Evolutionary conservation across 129 eudicot species (phyloP).

Genomic region (Centaurea solstitialis): DNA sequence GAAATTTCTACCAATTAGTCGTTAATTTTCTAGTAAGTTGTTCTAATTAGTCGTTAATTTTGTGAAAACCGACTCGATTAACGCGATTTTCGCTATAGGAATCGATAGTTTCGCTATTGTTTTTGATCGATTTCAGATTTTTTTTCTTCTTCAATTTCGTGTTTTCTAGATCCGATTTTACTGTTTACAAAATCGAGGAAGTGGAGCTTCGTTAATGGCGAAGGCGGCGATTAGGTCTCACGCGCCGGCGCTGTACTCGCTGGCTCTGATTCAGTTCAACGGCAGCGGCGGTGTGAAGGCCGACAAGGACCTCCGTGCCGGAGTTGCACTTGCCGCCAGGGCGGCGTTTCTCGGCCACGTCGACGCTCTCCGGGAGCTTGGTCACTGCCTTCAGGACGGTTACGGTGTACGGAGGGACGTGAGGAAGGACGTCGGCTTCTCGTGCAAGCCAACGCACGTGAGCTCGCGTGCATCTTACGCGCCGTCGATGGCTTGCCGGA

Average conservation of each 20-base stretch:
- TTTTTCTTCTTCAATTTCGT: not conserved
- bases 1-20: not conserved
- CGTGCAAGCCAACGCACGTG: slow-evolving; percentile 35
- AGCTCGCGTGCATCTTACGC: slow-evolving; percentile 25
- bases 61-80: not conserved
- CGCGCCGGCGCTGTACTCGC: slow-evolving; percentile 44
- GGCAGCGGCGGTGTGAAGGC: slow-evolving; percentile 32
- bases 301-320: slow-evolving; percentile 29
- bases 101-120: not conserved
- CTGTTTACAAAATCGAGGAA: slow-evolving; percentile 26
- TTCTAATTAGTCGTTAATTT: not conserved
- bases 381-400: slow-evolving; percentile 48
- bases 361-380: slow-evolving; percentile 40
- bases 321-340: slow-evolving; percentile 41
- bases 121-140: not conserved
- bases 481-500: not conserved
- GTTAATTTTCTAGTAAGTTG: too few species aligned
- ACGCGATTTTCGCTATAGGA: not conserved
- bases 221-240: slow-evolving; percentile 44
- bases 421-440: slow-evolving; percentile 29
- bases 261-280: slow-evolving; percentile 18
- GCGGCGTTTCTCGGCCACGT: slow-evolving; percentile 41
- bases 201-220: slow-evolving; percentile 36
- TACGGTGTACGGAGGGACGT: slow-evolving; percentile 31
- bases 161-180: slow-evolving; percentile 44